These are phyloP conservation scores for Myrica gale DNA, from an alignment of 306 rosid genomes.

Conservation along the genomic window DNA sequence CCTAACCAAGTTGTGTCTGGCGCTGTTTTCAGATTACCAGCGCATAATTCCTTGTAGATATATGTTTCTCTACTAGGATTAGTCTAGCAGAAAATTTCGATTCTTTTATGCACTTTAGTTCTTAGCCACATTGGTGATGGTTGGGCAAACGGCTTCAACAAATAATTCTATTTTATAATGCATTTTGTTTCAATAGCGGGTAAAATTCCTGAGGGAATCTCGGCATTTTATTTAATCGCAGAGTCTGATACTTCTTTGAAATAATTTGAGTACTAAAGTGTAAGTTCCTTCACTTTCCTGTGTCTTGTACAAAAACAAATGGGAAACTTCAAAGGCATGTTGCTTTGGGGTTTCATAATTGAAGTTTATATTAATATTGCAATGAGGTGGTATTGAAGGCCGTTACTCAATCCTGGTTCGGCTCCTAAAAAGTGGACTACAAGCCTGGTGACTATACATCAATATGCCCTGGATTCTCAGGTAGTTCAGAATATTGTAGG, in stretches of 20 bases:
- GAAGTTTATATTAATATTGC: not conserved
- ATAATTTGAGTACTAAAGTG: too few species aligned
- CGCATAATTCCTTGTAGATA: not conserved
- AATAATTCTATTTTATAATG: not conserved
- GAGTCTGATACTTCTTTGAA: not conserved
- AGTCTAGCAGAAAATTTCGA: not conserved
- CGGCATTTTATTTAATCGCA: not conserved
- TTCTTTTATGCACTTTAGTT: not conserved
- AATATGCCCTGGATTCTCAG: not conserved
- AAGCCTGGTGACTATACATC: not conserved
- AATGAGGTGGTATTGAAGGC: not conserved
- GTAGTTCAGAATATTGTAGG: not conserved
- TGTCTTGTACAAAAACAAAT: not conserved
- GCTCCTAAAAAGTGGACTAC: slow-evolving; percentile 1
- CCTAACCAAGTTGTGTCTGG: not conserved
- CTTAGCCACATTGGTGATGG: not conserved
- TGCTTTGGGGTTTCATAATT: not conserved
- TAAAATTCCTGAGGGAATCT: not conserved
- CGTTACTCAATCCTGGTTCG: not conserved
- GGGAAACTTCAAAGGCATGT: not conserved
- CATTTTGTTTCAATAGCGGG: not conserved
- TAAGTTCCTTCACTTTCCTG: not conserved
- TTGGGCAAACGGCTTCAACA: not conserved
- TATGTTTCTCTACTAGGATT: not conserved
- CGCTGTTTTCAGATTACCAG: not conserved